Evolutionary conservation across 192 early-diverging fungal species (phyloP), one percentile per base, ranked within the genome.

Genomic region (Paraglomus brasilianum): DNA sequence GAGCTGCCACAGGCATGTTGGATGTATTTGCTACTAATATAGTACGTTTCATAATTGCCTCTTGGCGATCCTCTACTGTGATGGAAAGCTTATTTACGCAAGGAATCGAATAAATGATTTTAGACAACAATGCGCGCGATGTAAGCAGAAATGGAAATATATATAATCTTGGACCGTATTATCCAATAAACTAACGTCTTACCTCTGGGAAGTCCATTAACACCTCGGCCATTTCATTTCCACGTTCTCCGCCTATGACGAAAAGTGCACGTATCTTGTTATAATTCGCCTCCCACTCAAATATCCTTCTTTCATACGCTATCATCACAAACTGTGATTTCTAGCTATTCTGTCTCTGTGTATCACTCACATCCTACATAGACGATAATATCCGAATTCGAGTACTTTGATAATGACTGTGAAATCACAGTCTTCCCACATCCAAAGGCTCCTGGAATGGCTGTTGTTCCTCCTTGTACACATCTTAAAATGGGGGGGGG

Each of bases 381-480:
- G 66, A 99, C 91, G 79, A 99, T 98, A 58, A 99, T 87, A 78
- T 99, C 96, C 47, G 96, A 98, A 88, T 99, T 99, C 69, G 97
- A 99, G 85, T 96, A 99, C 78, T 99, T 99, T 52, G 97, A 97
- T 66, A 99, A 80, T 4, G 97, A 91, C 82, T 99, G 97, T 10
- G 96, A 98, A 85, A 99, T 99, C 58, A 99, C 97, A 52, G 97
- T 99, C 85, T 99, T 99, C 44, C 97, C 97, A 78, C 97, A 99
- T 51, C 97, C 97, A 73, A 99, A 99, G 63, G 97, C 97, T 58
- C 97, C 97, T 14, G 97, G 97, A 81, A 99, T 99, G 46, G 96
- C 96, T 8, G 96, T 98, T 30, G 97, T 99, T 61, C 97, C 97
- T 73, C 97, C 97, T 78, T 98, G 95, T 1, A 98, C 95, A 80